phyloP scores from a whole-genome alignment of 768 basidiomycete species.

The Tulasnella sp. region DNA sequence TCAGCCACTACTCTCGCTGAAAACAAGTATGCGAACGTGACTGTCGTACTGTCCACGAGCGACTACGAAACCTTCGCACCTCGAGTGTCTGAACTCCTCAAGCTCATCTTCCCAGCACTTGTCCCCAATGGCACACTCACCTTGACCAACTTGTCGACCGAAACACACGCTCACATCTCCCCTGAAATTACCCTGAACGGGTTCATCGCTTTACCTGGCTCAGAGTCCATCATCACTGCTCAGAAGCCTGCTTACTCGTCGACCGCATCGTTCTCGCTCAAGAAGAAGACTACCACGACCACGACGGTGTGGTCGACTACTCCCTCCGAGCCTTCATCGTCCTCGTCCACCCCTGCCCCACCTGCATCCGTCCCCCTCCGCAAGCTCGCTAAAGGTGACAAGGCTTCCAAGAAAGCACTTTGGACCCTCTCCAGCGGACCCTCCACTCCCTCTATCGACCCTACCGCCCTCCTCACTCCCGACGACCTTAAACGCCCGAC shows the following conservation, averaged over 20 bases:
- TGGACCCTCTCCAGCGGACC: conserved; percentile 36
- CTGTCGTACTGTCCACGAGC: conserved; percentile 53
- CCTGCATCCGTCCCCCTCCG: conserved; percentile 27
- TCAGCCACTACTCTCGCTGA: conserved; percentile 52
- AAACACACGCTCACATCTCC: conserved; percentile 39
- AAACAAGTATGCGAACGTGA: conserved; percentile 53
- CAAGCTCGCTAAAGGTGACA: conserved; percentile 23
- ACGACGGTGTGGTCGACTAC: not conserved
- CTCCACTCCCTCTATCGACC: conserved; percentile 35
- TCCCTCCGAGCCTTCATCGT: not conserved
- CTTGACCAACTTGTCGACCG: conserved; percentile 45
- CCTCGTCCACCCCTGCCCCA: conserved; percentile 17
- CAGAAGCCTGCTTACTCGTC: conserved; percentile 51
- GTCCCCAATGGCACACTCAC: conserved; percentile 61
- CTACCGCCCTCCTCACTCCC: conserved; percentile 35
- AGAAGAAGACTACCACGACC: conserved; percentile 28
- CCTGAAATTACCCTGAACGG: conserved; percentile 59
- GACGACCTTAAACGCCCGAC: conserved; percentile 36
- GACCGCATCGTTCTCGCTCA: conserved; percentile 39
- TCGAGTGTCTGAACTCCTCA: conserved; percentile 48
- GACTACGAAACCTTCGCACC: conserved; percentile 56
- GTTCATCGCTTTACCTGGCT: conserved; percentile 44
- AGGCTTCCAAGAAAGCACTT: conserved; percentile 35
- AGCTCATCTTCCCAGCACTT: conserved; percentile 53
- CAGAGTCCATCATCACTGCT: conserved; percentile 46